Conservation (phyloP, 495 filamentous ascomycete species). For the Neurospora terricola region DNA sequence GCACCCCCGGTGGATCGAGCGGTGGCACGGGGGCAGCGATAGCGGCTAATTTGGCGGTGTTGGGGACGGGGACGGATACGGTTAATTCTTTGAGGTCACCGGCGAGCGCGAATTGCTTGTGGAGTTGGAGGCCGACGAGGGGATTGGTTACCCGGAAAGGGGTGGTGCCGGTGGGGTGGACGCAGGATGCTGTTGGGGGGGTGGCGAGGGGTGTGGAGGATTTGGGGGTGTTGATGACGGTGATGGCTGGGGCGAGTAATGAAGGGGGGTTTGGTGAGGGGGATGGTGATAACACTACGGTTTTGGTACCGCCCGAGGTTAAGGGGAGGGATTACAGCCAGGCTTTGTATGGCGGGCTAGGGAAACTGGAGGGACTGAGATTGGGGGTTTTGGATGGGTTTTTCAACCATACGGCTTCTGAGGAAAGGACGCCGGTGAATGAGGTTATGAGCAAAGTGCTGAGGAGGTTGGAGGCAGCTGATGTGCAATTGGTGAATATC, state of each 20-base stretch:
- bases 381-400: slow-evolving; percentile 41
- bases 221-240: slow-evolving; percentile 42
- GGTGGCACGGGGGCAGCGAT: slow-evolving; percentile 53
- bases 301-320: slow-evolving; percentile 23
- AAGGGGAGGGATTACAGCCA: slow-evolving; percentile 32
- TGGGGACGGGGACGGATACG: slow-evolving; percentile 54
- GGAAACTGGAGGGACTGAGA: slow-evolving; percentile 31
- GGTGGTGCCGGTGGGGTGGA: slow-evolving; percentile 50
- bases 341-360: slow-evolving; percentile 16
- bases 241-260: slow-evolving; percentile 34
- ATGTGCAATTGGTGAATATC: slow-evolving; percentile 34
- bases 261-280: slow-evolving; percentile 28
- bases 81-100: slow-evolving; percentile 54
- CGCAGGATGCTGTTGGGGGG: slow-evolving; percentile 52
- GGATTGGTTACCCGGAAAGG: slow-evolving; percentile 44
- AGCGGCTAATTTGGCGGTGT: slow-evolving; percentile 45
- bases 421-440: slow-evolving; percentile 47
- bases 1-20: slow-evolving; percentile 56
- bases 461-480: slow-evolving; percentile 22
- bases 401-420: slow-evolving; percentile 30
- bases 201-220: slow-evolving; percentile 47
- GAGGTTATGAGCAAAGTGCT: slow-evolving; percentile 31
- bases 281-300: slow-evolving; percentile 33
- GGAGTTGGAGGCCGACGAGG: slow-evolving; percentile 50
- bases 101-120: slow-evolving; percentile 51